Evolutionary conservation across 2,329 filamentous ascomycete species (phyloP), one percentile per base, ranked within the genome.

Genomic region (Falciphora oryzae): DNA sequence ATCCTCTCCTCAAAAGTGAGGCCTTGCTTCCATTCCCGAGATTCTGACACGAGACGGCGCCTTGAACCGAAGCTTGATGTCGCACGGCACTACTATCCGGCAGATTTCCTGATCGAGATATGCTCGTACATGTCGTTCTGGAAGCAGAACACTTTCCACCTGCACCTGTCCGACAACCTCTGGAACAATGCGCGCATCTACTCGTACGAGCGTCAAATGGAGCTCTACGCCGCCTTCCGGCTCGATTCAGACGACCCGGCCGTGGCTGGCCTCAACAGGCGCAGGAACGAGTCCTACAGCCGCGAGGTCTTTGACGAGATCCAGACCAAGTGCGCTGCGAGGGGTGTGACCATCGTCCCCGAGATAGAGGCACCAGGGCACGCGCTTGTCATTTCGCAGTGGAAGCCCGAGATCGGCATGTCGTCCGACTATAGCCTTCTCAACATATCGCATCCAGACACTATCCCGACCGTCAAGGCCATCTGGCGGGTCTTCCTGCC

Each of bases 321-420:
- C 8, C 83, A 87, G 68, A 68, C 71, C 0, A 74, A 77, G 57
- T 87, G 85, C 66, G 84, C 80, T 0, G 73, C 77, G 0, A 77
- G 84, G 5, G 85, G 85, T 4, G 80, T 88, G 1, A 85, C 84
- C 0, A 74, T 88, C 1, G 76, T 87, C 4, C 84, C 85, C 0
- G 85, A 87, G 70, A 85, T 87, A 29, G 85, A 88, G 70, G 78
- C 83, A 0, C 85, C 85, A 0, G 85, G 84, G 0, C 85, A 88
- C 66, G 79, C 81, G 1, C 73, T 87, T 1, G 79, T 80, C 6
- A 79, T 87, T 29, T 81, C 81, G 0, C 83, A 87, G 68, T 87
- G 85, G 84, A 84, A 81, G 66, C 84, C 84, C 0, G 78, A 86
- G 66, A 71, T 87, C 22, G 83, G 79, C 0, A 73, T 85, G 14